Base-by-base conservation (phyloP, 148 eudicot genomes). In the Nepenthes mirabilis region DNA sequence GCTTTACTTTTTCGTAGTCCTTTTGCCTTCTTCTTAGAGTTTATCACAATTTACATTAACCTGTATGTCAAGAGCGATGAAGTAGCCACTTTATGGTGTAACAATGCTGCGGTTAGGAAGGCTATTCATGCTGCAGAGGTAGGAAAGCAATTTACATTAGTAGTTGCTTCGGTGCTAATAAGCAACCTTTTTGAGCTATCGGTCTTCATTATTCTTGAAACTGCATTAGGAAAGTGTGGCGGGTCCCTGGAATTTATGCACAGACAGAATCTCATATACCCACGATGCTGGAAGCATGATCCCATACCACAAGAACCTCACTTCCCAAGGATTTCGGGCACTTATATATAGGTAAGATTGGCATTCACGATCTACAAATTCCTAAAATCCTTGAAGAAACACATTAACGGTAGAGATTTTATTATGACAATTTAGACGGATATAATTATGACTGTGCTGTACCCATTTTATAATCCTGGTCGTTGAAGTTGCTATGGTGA, bases 201-300 rank as follows among this genome's bases (percentile, higher is more conserved):
- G 34, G 34, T 55, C 45, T 43, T 5, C 7, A 36, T 47, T 58
- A 37, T 58, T 13, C 33, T 10, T 58, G 11, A 11, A n/a, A 49
- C 48, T 69, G 45, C 33, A 35, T 36, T 73, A 93, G 99, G 82
- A 53, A 72, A 81, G 67, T 61, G 82, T 79, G 32, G 65, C 82
- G 4, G 99, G 95, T 56, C 37, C 32, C 1, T 94, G 99, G 99
- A 84, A 77, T 6, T 58, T 89, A 13, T 94, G 99, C 64, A 80
- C 97, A 0, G 68, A 43, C 62, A 68, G 89, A 67, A 77, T 89
- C 37, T 2, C 5, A 11, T 94, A 68, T 71, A 11, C 43, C 43
- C 91, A 86, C 77, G 97, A 86, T 67, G 79, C 97, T 59, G 97
- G 97, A 61, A 94, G 97, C 80, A 94, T 94, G 99, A 94, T 94